Evolutionary conservation across 2,329 filamentous ascomycete genomes (phyloP).

Genomic region (Clarireedia homoeocarpa): DNA sequence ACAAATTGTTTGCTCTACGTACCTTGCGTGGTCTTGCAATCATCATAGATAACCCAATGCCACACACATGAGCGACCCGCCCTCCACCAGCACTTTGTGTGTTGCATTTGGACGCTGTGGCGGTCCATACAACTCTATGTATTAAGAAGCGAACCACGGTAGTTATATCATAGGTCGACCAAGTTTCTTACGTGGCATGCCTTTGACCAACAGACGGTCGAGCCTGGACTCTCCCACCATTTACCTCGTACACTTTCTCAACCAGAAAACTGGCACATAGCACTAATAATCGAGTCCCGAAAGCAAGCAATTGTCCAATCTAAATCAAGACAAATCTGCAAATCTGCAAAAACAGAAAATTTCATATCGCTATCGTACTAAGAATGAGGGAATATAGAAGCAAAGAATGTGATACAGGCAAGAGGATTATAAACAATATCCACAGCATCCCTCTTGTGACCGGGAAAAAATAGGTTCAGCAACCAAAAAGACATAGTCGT

Average conservation of each 20-base stretch:
- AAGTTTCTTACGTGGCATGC: not conserved
- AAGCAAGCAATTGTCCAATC: not conserved
- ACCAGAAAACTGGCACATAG: not conserved
- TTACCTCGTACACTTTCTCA: not conserved
- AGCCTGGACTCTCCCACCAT: not conserved
- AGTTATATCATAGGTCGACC: not conserved
- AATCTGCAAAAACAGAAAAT: not conserved
- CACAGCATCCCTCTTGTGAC: not conserved
- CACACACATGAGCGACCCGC: no score
- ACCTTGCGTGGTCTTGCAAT: no score
- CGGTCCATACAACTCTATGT: not conserved
- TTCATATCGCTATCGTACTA: not conserved
- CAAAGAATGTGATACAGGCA: not conserved
- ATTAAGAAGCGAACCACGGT: not conserved
- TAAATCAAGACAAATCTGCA: not conserved
- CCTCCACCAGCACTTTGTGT: not conserved
- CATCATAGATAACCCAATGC: no score
- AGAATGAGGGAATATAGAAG: not conserved
- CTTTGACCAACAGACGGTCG: not conserved
- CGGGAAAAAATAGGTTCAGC: no score
- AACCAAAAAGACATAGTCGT: no score
- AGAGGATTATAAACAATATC: not conserved
- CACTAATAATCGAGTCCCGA: not conserved
- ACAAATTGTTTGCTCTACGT: no score
- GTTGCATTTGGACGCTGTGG: not conserved